These are phyloP conservation scores for Candida endomychidarum DNA, from an alignment of 805 yeast species.

Conservation along the genomic window DNA sequence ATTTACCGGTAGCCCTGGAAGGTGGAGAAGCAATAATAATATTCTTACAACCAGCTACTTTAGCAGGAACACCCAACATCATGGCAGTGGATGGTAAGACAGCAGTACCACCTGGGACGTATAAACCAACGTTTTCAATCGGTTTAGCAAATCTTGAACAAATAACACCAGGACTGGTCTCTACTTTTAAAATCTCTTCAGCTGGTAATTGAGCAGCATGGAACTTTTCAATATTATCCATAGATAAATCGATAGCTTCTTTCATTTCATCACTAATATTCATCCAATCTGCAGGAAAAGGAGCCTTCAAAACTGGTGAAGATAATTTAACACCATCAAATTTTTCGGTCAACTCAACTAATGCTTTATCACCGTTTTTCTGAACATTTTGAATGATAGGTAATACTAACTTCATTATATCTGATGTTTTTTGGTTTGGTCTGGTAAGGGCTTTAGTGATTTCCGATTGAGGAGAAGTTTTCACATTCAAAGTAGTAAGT, in stretches of 20 bases:
- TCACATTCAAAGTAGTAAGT: slow-evolving; percentile 49
- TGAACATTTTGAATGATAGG: slow-evolving; percentile 86
- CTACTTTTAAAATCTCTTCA: slow-evolving; percentile 71
- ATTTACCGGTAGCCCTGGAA: slow-evolving; percentile 77
- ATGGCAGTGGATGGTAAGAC: slow-evolving; percentile 96
- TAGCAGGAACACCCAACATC: slow-evolving; percentile 98
- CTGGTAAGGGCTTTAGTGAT: slow-evolving; percentile 71
- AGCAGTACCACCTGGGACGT: slow-evolving; percentile 99
- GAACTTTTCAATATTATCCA: slow-evolving; percentile 84
- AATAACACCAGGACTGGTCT: slow-evolving; percentile 89
- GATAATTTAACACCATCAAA: slow-evolving; percentile 80
- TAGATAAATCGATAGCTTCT: slow-evolving; percentile 84
- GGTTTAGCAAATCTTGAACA: slow-evolving; percentile 96
- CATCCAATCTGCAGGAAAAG: slow-evolving; percentile 80
- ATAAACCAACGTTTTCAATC: slow-evolving; percentile 90
- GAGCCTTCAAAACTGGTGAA: slow-evolving; percentile 80
- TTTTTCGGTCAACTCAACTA: slow-evolving; percentile 84
- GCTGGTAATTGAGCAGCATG: slow-evolving; percentile 88
- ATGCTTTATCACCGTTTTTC: slow-evolving; percentile 77
- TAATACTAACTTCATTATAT: slow-evolving; percentile 86
- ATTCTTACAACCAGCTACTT: slow-evolving; percentile 94
- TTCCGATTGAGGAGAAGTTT: slow-evolving; percentile 36
- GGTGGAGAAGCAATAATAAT: slow-evolving; percentile 96
- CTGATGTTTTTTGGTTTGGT: slow-evolving; percentile 94
- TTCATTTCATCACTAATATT: slow-evolving; percentile 70